Conservation (phyloP, 2,329 filamentous ascomycete genomes). For the Coleophoma cylindrospora region DNA sequence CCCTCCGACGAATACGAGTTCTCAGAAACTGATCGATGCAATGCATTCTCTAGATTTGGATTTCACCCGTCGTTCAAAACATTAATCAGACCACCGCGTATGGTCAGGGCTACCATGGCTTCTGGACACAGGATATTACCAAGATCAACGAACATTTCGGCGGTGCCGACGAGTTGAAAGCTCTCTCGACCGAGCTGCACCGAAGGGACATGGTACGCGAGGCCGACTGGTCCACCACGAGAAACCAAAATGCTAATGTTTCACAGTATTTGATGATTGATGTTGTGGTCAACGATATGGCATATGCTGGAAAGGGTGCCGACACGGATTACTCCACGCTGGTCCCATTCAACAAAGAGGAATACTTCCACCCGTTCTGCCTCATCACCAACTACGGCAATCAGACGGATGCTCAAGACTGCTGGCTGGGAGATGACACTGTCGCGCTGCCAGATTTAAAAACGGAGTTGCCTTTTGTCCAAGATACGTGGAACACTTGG, state of each 20-base stretch:
- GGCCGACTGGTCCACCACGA: neutral
- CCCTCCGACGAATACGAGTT: too few species aligned
- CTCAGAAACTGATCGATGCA: too few species aligned
- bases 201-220: conserved; percentile 37
- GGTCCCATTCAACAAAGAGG: conserved; percentile 47
- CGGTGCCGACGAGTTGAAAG: conserved; percentile 51
- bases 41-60: conserved; percentile 26
- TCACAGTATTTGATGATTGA: conserved; percentile 51
- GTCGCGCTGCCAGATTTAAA: conserved; percentile 3
- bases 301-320: conserved; percentile 38
- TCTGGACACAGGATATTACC: conserved; percentile 39
- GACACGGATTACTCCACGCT: conserved; percentile 48
- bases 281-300: conserved; percentile 52
- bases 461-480: conserved; percentile 6
- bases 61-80: conserved; percentile 35
- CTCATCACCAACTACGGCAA: conserved; percentile 47
- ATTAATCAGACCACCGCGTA: conserved; percentile 29
- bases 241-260: neutral
- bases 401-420: conserved; percentile 33
- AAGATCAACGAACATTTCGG: conserved; percentile 54
- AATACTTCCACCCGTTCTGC: conserved; percentile 58
- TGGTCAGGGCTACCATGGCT: conserved; percentile 37
- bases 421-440: conserved; percentile 35
- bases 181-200: conserved; percentile 50
- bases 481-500: conserved; percentile 9